Base-by-base conservation (phyloP, 1,284 basidiomycete species). In the Irpex sp. region DNA sequence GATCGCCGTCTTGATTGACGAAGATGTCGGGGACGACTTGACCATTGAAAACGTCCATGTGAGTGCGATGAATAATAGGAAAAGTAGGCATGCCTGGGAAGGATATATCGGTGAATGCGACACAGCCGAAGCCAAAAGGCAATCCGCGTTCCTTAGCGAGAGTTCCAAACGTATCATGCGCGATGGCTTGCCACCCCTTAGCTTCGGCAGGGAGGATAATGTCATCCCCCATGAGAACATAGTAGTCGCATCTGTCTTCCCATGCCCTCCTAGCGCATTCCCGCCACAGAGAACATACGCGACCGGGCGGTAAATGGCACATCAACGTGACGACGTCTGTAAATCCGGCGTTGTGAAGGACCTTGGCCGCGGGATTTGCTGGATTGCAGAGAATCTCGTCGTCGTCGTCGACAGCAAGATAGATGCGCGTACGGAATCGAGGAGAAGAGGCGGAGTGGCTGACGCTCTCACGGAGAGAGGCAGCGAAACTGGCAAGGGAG, bases 51-150 rank as follows among this genome's bases (percentile, higher is more conserved):
- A 86, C 81, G 35, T 85, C 79, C 69, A 87, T 72, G 67, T 88
- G 86, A 0, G 73, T 80, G 21, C 79, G 76, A 61, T 85, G 81
- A 54, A 87, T 60, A 57, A 86, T 76, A 0, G 85, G 85, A 67
- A 86, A 87, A 0, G 85, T 86, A 0, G 84, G 84, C 82, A 86
- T 85, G 0, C 84, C 85, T 0, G 82, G 82, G 65, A 86, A 87
- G 8, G 77, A 76, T 11, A 71, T 74, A 64, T 86, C 83, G 2
- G 79, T 84, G 71, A 88, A 85, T 0, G 83, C 80, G 2, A 87
- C 78, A 57, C 84, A 86, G 5, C 83, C 86, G 57, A 86, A 78
- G 4, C 86, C 85, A 3, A 70, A 63, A 1, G 81, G 81, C 0
- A 76, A 71, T 5, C 67, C 62, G 8, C 72, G 68, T 9, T 64